Evolutionary conservation across 2,329 filamentous ascomycete genomes (phyloP), one percentile per base, ranked within the genome.

Genomic region (Phialocephala subalpina): DNA sequence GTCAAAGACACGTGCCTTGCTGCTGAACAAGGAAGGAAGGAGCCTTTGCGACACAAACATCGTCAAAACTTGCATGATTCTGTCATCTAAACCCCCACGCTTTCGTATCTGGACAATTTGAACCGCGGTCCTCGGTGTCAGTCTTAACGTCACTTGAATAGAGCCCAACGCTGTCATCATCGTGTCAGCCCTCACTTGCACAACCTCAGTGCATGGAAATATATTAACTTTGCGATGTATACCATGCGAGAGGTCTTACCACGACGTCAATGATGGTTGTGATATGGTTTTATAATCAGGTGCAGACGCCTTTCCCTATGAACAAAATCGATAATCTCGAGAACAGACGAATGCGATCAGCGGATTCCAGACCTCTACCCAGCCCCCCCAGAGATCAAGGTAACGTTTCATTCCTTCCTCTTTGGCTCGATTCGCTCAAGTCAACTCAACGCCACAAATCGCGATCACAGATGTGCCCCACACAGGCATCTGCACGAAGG

Each of bases 391-490:
- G 29, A 33, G 29, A 33, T 33, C 8, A 22, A 47, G n/a, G 56
- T 66, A 60, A 63, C 64, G 56, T 57, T 66, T 20, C 63, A 62
- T 57, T 36, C 47, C 40, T 11, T 2, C 25, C 20, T 27, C 36
- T 8, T 55, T 33, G 20, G 33, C n/a, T 27, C 55, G 16, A 35
- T 9, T 11, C 25, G 25, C 3, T 33, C 47, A 47, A 22, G 20
- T 29, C 47, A 20, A 25, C 20, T 52, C 47, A 61, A 56, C 63
- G 66, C 66, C 64, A 67, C 62, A 62, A 20, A 18, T 62, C 55
- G 40, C 52, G 27, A 55, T 47, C 55, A 59, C 58, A 52, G 63
- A 62, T 63, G 63, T 61, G 58, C 60, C 52, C 49, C 45, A 40
- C 57, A 63, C 38, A 16, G 38, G 42, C 49, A 25, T 55, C 33